phyloP scores from a whole-genome alignment of 176 grass and related monocot species.

The Ensete ventricosum region DNA sequence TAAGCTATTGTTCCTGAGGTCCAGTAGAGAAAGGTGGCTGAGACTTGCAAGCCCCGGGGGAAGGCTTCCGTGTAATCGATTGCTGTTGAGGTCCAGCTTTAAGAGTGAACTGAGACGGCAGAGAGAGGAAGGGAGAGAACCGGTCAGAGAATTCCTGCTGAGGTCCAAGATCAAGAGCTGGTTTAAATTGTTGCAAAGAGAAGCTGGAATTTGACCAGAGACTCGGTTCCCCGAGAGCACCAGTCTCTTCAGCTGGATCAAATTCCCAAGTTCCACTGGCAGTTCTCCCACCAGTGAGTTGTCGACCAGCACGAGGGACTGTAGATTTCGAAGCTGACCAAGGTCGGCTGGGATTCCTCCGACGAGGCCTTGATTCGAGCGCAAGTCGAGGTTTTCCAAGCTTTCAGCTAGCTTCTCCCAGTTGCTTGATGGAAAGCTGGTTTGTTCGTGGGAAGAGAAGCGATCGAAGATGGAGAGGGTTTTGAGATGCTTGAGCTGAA shows the following conservation, averaged over 20 bases:
- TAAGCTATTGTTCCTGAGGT: conserved; percentile 82
- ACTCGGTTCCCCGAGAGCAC: conserved; percentile 65
- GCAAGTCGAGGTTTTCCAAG: conserved; percentile 66
- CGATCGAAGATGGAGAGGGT: conserved; percentile 65
- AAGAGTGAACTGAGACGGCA: conserved; percentile 50
- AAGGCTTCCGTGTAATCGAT: conserved; percentile 38
- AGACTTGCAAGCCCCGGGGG: conserved; percentile 48
- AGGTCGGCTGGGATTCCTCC: conserved; percentile 42
- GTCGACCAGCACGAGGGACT: conserved; percentile 65
- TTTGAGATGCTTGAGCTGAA: conserved; percentile 64
- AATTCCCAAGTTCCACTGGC: conserved; percentile 38
- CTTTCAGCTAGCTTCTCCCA: conserved; percentile 58
- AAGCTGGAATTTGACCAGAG: conserved; percentile 45
- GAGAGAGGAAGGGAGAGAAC: conserved; percentile 53
- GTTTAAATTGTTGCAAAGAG: conserved; percentile 38
- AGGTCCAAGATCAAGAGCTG: conserved; percentile 51
- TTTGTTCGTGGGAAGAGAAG: conserved; percentile 39
- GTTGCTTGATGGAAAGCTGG: conserved; percentile 27
- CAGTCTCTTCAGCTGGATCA: conserved; percentile 42
- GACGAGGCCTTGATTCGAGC: conserved; percentile 46
- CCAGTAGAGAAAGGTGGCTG: conserved; percentile 45
- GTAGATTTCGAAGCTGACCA: conserved; percentile 46
- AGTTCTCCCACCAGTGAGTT: conserved; percentile 52
- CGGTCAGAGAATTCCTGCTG: conserved; percentile 41
- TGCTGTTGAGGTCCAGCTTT: conserved; percentile 82